Base-by-base conservation (phyloP, 345 rosid species). In the Camelina sativa region DNA sequence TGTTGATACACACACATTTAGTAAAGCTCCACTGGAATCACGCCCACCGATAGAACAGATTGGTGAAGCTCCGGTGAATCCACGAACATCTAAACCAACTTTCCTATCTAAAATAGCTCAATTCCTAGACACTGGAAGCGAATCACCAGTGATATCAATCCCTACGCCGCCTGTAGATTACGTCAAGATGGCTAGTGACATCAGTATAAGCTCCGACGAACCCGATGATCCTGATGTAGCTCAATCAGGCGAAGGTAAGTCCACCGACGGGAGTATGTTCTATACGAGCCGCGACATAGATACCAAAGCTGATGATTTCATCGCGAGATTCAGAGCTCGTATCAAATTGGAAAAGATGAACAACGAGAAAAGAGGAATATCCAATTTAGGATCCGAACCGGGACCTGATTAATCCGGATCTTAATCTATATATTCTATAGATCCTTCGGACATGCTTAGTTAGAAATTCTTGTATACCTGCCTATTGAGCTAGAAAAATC, bases 281-380 rank as follows among this genome's bases (percentile, higher is more conserved):
- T 91, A 92, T 76, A 91, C 92, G 8, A 93, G 96, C 79, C 97
- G 97, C 9, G 97, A 91, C 69, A 92, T 93, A 76, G 58, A 93
- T 78, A 83, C 89, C 6, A 89, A 91, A 69, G 97, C 98, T 2
- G 92, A 87, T 59, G 76, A 86, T 54, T 93, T 93, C 87, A 89
- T 93, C 46, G 89, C 93, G 16, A 86, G 82, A 56, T 88, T 91
- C 80, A 89, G 90, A 64, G 94, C 93, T 46, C 91, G 90, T 8
- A 77, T 91, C 82, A 82, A 59, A 65, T 47, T 85, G 82, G 94
- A 93, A 86, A 93, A 84, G 85, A 54, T 81, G 56, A 88, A 93
- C 71, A 88, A 97, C 10, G 76, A 58, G 7, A 83, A 78, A 13
- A 51, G 69, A 38, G 79, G 78, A 28, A 82, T 84, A 61, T 93